phyloP scores from a whole-genome alignment of 768 basidiomycete species.

The Gelatoporia subvermispora region DNA sequence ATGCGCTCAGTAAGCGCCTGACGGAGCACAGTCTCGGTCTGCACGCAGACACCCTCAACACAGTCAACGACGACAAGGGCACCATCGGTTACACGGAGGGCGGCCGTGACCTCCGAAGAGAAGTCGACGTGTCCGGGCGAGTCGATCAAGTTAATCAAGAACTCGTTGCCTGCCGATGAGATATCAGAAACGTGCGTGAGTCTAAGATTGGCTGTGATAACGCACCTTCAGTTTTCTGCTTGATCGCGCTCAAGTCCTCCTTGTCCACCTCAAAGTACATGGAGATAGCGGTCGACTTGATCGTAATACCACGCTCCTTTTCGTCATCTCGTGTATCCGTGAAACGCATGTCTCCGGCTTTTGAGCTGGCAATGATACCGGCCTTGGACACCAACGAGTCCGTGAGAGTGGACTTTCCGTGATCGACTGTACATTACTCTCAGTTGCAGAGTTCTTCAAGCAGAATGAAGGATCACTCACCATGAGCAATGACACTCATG shows the following conservation, averaged over 20 bases:
- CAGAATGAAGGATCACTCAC: constrained; percentile 40
- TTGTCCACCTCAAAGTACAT: constrained; percentile 98
- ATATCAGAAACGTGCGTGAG: constrained; percentile 9
- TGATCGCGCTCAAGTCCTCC: constrained; percentile 80
- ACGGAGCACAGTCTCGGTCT: constrained; percentile 98
- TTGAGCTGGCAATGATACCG: constrained; percentile 93
- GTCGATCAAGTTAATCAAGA: constrained; percentile 99
- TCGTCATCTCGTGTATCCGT: constrained; percentile 97
- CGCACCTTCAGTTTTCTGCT: constrained; percentile 91
- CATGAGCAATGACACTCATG: constrained; percentile 93
- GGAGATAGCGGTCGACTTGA: constrained; percentile 99
- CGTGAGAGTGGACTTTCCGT: constrained; percentile 99
- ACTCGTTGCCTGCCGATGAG: constrained; percentile 66
- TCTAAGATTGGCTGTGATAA: constrained; percentile 8
- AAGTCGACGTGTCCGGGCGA: constrained; percentile 99
- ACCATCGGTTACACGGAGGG: constrained; percentile 99
- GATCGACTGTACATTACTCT: constrained; percentile 68
- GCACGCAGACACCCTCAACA: constrained; percentile 99
- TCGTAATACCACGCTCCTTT: constrained; percentile 99
- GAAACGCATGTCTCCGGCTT: constrained; percentile 95
- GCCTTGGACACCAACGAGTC: constrained; percentile 99
- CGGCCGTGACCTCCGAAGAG: constrained; percentile 99
- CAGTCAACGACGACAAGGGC: constrained; percentile 99
- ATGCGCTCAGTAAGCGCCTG: constrained; percentile 97
- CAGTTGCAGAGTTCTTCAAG: background rate